Conservation (phyloP, 768 basidiomycete species). For the Lentinula sp. region DNA sequence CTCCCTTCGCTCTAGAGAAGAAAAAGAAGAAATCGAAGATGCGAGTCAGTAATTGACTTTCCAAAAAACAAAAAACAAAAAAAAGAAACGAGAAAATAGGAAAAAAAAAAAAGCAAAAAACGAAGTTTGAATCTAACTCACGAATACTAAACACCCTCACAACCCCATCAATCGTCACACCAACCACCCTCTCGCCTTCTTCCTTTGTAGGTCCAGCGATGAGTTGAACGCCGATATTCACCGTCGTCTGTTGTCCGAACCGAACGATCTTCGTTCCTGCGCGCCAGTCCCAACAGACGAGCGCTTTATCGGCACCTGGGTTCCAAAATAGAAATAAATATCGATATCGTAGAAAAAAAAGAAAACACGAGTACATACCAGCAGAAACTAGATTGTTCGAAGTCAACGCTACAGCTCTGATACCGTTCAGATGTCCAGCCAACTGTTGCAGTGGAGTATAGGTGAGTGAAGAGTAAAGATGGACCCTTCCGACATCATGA, state of each 20-base stretch:
- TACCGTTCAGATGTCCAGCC: conserved; percentile 83
- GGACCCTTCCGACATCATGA: conserved; percentile 91
- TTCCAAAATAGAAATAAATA: too few species aligned
- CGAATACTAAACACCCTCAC: conserved; percentile 89
- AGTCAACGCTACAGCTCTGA: conserved; percentile 83
- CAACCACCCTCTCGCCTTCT: conserved; percentile 81
- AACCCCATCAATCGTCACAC: conserved; percentile 88
- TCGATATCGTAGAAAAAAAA: too few species aligned
- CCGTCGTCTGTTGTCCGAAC: conserved; percentile 90
- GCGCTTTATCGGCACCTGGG: conserved; percentile 53
- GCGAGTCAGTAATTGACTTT: not conserved
- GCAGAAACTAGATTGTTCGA: conserved; percentile 84
- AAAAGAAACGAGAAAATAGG: too few species aligned
- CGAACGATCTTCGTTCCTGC: conserved; percentile 83
- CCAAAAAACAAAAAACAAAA: too few species aligned
- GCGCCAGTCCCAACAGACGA: conserved; percentile 90
- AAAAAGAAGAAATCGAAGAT: not conserved
- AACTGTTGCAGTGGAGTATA: conserved; percentile 82
- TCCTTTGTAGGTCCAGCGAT: conserved; percentile 40
- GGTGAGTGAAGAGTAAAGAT: conserved; percentile 80
- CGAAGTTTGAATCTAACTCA: conserved; percentile 30
- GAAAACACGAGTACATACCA: conserved; percentile 23
- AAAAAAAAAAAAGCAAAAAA: not conserved
- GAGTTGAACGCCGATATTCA: conserved; percentile 87
- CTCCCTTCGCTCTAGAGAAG: conserved; percentile 50